Evolutionary conservation across 495 filamentous ascomycete genomes (phyloP).

Genomic region (Xylaria sp.): DNA sequence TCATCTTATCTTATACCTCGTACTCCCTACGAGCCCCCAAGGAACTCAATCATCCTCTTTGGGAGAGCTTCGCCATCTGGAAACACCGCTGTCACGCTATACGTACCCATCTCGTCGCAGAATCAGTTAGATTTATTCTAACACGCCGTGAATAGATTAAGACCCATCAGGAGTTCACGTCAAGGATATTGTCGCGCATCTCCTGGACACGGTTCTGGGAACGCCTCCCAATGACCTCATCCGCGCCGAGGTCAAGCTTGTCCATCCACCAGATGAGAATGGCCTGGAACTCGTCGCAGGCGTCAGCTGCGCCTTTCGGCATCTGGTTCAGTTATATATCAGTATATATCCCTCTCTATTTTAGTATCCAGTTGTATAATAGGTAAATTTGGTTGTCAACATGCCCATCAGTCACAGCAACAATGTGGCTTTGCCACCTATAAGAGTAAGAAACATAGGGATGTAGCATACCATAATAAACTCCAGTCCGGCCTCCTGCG

Average conservation of each 20-base stretch:
- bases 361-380: no score
- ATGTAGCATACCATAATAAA: constrained; percentile 18
- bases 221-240: background rate
- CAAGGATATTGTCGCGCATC: constrained; percentile 7
- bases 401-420: background rate
- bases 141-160: background rate
- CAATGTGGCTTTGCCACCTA: background rate
- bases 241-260: background rate
- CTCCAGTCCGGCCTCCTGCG: background rate
- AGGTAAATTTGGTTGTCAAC: no score
- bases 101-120: background rate
- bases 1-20: background rate
- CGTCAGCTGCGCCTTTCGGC: background rate
- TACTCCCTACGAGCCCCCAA: background rate
- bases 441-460: background rate
- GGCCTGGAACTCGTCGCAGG: constrained; percentile 15
- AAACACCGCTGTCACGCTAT: background rate
- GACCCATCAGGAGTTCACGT: background rate
- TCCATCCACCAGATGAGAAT: constrained; percentile 16
- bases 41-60: background rate
- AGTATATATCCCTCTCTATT: background rate
- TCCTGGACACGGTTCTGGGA: constrained; percentile 6
- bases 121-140: background rate
- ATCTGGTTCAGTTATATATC: background rate
- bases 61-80: background rate